Evolutionary conservation across 106 monocot species (phyloP).

Genomic region (Allium cepa): DNA sequence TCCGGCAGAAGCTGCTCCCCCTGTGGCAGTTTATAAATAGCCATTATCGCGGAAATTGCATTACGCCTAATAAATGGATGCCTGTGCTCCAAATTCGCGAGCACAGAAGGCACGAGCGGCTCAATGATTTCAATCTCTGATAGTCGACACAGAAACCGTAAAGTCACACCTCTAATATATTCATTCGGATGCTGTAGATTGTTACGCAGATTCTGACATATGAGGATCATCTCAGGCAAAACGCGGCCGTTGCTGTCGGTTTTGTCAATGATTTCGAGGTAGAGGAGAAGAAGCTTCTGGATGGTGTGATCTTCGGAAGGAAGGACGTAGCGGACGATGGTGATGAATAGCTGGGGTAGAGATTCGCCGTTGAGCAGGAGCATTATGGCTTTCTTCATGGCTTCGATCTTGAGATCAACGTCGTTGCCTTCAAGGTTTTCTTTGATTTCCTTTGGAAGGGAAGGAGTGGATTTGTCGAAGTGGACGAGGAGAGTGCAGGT

Average conservation of each 20-base stretch:
- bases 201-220: conserved; percentile 74
- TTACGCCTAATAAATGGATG: conserved; percentile 48
- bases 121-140: conserved; percentile 68
- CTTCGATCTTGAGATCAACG: conserved; percentile 42
- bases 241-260: conserved; percentile 56
- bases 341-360: conserved; percentile 76
- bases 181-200: conserved; percentile 77
- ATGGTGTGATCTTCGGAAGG: conserved; percentile 78
- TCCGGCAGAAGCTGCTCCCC: conserved; percentile 64
- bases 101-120: conserved; percentile 55
- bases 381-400: conserved; percentile 79
- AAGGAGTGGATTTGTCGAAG: conserved; percentile 61
- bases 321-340: conserved; percentile 75
- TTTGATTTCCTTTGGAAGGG: conserved; percentile 71
- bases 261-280: conserved; percentile 79
- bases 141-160: conserved; percentile 64
- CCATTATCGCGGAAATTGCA: conserved; percentile 45
- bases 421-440: conserved; percentile 58
- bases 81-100: conserved; percentile 54
- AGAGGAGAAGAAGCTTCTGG: conserved; percentile 74
- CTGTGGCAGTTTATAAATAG: conserved; percentile 47
- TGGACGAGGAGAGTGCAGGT: conserved; percentile 44
- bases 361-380: conserved; percentile 68
- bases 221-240: conserved; percentile 80
- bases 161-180: conserved; percentile 74